phyloP scores from a whole-genome alignment of 1,284 basidiomycete genomes.

The Microbotryum saponariae region DNA sequence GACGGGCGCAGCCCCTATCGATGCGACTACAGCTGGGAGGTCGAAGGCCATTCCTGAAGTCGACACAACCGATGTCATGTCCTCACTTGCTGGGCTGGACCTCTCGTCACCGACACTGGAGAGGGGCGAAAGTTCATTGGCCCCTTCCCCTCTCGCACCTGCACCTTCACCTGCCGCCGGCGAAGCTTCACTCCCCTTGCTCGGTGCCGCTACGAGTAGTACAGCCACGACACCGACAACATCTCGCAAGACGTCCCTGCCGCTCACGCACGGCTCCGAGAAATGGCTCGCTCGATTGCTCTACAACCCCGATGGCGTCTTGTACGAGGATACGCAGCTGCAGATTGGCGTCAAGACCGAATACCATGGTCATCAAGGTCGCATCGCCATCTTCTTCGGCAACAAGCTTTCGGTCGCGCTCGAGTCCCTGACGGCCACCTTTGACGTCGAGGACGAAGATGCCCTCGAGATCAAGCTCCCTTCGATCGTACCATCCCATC shows the following conservation, averaged over 20 bases:
- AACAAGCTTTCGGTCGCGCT: constrained; percentile 80
- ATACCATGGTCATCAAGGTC: constrained; percentile 85
- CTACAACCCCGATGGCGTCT: constrained; percentile 73
- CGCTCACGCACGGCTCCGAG: constrained; percentile 43
- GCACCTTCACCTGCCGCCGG: constrained; percentile 3
- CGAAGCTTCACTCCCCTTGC: constrained; percentile 5
- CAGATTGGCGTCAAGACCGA: constrained; percentile 95
- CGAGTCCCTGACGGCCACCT: constrained; percentile 76
- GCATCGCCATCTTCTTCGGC: constrained; percentile 87
- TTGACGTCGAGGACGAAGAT: constrained; percentile 64
- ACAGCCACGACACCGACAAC: constrained; percentile 17
- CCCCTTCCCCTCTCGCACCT: not conserved
- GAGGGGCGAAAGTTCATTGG: not conserved
- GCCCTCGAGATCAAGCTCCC: constrained; percentile 72
- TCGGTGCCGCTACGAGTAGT: too few species aligned
- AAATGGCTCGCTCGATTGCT: constrained; percentile 78
- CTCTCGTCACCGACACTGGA: constrained; percentile 45
- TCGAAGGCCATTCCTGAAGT: constrained; percentile 8
- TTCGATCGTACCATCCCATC: constrained; percentile 71
- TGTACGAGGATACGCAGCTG: constrained; percentile 91
- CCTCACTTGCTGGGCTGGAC: constrained; percentile 73
- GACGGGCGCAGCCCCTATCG: not conserved
- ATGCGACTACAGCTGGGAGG: too few species aligned
- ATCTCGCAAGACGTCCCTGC: constrained; percentile 14
- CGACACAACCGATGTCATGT: constrained; percentile 55